These are phyloP conservation scores for Mycena metata DNA, from an alignment of 768 basidiomycete species.

Conservation along the genomic window DNA sequence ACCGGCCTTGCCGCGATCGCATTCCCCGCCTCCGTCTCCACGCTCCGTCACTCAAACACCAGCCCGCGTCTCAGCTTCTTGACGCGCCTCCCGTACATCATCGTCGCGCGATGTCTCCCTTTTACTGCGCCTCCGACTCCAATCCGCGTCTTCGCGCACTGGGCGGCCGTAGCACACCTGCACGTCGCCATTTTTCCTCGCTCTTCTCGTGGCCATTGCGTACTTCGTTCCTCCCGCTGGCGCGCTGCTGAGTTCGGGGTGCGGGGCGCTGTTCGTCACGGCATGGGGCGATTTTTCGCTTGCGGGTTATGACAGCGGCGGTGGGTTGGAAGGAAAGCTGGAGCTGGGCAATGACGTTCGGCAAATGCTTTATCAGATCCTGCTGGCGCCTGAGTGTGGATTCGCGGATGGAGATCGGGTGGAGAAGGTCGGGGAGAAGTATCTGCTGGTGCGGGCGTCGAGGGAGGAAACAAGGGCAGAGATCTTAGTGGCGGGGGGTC, in stretches of 20 bases:
- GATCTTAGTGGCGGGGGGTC: conserved; percentile 25
- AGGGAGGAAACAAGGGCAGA: conserved; percentile 12
- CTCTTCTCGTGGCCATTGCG: conserved; percentile 14
- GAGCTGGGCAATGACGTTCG: conserved; percentile 27
- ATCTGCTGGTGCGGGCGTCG: conserved; percentile 8
- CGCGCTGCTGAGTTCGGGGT: conserved; percentile 11
- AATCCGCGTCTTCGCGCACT: conserved; percentile 33
- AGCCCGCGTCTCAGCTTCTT: neutral
- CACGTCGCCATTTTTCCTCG: conserved; percentile 33
- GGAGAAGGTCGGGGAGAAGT: conserved; percentile 18
- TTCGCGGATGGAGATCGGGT: conserved; percentile 25
- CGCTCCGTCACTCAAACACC: no score
- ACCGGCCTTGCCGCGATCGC: conserved; percentile 13
- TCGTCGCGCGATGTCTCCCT: conserved; percentile 22
- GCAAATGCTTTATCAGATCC: conserved; percentile 29
- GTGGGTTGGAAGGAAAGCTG: neutral
- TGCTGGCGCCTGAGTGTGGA: conserved; percentile 25
- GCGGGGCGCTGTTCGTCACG: conserved; percentile 1
- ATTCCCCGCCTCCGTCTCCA: conserved; percentile 26
- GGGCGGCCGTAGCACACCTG: conserved; percentile 35
- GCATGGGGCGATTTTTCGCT: conserved; percentile 31
- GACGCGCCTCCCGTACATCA: neutral
- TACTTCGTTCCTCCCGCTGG: conserved; percentile 21
- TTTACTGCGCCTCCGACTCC: conserved; percentile 15
- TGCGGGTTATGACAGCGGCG: neutral